Percentiles rank a stretch among this genome's conserved stretches.
Evolutionary conservation across 2,329 filamentous ascomycete genomes (phyloP).

Genomic region (Lasiodiplodia hormozganensis): DNA sequence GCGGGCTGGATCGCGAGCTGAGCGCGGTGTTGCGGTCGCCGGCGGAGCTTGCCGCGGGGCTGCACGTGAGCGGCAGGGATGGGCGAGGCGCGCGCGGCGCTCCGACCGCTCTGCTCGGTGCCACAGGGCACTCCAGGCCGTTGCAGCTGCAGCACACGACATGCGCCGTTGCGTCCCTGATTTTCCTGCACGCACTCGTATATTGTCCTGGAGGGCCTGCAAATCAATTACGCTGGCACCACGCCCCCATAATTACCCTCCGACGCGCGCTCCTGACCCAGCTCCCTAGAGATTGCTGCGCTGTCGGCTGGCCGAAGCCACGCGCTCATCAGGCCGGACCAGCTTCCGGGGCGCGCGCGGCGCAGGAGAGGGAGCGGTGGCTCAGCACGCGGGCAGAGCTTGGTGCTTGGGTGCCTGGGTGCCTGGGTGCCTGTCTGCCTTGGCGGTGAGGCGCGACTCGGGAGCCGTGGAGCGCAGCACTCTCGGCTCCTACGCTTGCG

Average conservation of each 20-base stretch:
- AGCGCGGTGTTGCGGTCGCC: slow-evolving; percentile 13
- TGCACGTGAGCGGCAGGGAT: slow-evolving; percentile 21
- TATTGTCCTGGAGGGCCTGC: slow-evolving; percentile 1
- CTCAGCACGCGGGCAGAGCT: neutral
- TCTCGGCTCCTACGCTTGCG: neutral
- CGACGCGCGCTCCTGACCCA: neutral
- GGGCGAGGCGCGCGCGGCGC: neutral
- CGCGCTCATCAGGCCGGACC: slow-evolving; percentile 21
- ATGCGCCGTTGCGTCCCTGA: slow-evolving; percentile 26
- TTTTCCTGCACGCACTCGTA: slow-evolving; percentile 21
- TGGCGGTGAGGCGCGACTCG: slow-evolving; percentile 6
- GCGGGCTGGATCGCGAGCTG: slow-evolving; percentile 17
- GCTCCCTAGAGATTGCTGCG: slow-evolving; percentile 8
- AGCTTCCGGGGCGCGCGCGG: neutral
- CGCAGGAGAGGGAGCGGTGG: neutral
- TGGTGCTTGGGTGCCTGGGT: neutral
- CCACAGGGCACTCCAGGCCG: slow-evolving; percentile 7
- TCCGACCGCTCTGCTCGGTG: neutral
- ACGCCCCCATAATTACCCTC: slow-evolving; percentile 17
- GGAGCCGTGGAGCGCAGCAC: neutral
- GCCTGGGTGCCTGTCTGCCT: slow-evolving; percentile 2
- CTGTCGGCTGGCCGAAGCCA: slow-evolving; percentile 25
- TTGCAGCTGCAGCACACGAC: slow-evolving; percentile 23
- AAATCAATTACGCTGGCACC: slow-evolving; percentile 20
- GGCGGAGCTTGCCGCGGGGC: slow-evolving; percentile 17